These are phyloP conservation scores for Hyaloscypha bicolor DNA, from an alignment of 495 filamentous ascomycete genomes.

Conservation along the genomic window DNA sequence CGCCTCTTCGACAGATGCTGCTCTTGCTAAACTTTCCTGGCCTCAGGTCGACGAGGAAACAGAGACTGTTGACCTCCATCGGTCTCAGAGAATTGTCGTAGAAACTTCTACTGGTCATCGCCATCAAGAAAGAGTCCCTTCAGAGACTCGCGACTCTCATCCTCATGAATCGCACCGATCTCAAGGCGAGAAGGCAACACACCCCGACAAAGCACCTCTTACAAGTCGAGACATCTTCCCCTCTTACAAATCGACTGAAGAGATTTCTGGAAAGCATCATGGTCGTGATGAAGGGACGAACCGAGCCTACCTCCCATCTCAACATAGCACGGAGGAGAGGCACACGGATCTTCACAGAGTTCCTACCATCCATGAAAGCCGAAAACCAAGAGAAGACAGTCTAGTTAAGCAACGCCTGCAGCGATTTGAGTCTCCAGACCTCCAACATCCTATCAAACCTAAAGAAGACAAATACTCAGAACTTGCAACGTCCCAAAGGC, in stretches of 20 bases:
- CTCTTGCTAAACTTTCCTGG: conserved; percentile 51
- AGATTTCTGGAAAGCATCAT: background rate
- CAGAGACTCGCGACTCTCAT: conserved; percentile 12
- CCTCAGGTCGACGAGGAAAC: conserved; percentile 52
- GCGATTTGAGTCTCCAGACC: conserved; percentile 30
- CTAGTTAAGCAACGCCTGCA: conserved; percentile 28
- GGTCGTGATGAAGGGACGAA: background rate
- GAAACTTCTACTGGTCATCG: conserved; percentile 6
- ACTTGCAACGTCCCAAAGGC: conserved; percentile 20
- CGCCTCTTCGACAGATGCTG: conserved; percentile 50
- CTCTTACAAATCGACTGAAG: background rate
- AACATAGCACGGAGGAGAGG: conserved; percentile 12
- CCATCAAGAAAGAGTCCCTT: conserved; percentile 8
- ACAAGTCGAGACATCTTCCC: conserved; percentile 1
- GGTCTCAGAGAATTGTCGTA: conserved; percentile 23
- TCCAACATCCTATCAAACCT: background rate
- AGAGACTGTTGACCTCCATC: conserved; percentile 33
- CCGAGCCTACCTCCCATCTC: conserved; percentile 24
- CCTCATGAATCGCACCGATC: background rate
- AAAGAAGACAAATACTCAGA: conserved; percentile 24
- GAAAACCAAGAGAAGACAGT: conserved; percentile 16
- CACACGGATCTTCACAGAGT: conserved; percentile 24
- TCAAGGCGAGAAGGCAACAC: conserved; percentile 4
- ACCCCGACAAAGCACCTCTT: background rate
- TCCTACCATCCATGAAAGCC: conserved; percentile 7